phyloP scores from a whole-genome alignment of 202 grass and related monocot species.

The Elaeis oleifera region DNA sequence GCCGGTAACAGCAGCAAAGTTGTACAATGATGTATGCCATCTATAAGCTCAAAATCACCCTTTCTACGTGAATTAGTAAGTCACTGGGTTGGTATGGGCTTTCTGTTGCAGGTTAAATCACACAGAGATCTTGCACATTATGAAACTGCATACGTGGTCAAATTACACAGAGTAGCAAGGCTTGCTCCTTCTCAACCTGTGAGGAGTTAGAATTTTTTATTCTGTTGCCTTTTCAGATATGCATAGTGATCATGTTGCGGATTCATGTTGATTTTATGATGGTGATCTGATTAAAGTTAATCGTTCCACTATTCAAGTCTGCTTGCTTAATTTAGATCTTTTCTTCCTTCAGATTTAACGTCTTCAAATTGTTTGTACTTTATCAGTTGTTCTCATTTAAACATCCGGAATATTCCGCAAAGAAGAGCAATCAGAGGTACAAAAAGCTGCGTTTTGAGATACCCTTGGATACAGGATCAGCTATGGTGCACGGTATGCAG shows the following conservation, averaged over 20 bases:
- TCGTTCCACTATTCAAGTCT: neutral
- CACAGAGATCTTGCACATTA: conserved; percentile 98
- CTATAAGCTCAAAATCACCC: neutral
- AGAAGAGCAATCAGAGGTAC: conserved; percentile 74
- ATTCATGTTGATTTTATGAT: too few species aligned
- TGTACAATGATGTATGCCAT: conserved; percentile 84
- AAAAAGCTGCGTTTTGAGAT: conserved; percentile 78
- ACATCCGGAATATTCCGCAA: conserved; percentile 60
- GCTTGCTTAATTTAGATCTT: conserved; percentile 6
- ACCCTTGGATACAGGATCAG: conserved; percentile 62
- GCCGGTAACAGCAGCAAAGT: conserved; percentile 87
- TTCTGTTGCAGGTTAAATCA: conserved; percentile 76
- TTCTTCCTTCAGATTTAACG: conserved; percentile 3
- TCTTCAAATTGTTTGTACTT: conserved; percentile 13
- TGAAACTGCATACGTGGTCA: conserved; percentile 98
- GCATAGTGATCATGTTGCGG: too few species aligned
- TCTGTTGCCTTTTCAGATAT: too few species aligned
- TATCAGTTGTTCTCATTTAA: conserved; percentile 82
- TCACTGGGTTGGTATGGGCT: conserved; percentile 8
- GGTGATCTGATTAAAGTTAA: too few species aligned
- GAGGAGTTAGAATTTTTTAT: conserved; percentile 5
- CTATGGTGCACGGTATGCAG: conserved; percentile 80
- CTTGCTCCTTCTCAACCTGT: conserved; percentile 83
- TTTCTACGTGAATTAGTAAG: neutral
- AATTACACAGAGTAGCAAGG: conserved; percentile 75